phyloP scores from a whole-genome alignment of 257 asterid species.

The Plantago elongata region DNA sequence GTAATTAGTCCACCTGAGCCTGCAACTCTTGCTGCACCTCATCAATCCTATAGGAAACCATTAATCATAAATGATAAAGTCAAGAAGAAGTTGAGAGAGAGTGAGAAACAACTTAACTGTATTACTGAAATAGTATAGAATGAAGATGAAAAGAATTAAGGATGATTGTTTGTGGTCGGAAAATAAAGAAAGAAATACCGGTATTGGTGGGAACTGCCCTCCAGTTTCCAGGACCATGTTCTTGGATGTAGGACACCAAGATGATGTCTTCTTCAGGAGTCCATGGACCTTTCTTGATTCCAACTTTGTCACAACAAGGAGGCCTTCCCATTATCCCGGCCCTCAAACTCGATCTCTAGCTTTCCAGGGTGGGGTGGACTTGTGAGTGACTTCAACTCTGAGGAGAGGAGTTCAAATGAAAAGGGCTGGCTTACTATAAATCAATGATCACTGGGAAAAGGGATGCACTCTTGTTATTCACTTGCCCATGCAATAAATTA shows the following conservation, averaged over 20 bases:
- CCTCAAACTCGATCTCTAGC: neutral
- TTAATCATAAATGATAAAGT: neutral
- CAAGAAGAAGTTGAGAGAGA: no score
- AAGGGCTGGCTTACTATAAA: constrained; percentile 11
- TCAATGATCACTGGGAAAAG: constrained; percentile 23
- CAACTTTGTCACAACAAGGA: constrained; percentile 83
- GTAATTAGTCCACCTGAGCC: constrained; percentile 94
- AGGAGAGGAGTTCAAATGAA: constrained; percentile 21
- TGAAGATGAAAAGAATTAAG: no score
- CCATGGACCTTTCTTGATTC: constrained; percentile 97
- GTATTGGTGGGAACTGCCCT: constrained; percentile 81
- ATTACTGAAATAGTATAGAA: neutral
- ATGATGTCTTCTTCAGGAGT: constrained; percentile 93
- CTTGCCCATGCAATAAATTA: constrained; percentile 21
- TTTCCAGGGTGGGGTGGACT: neutral
- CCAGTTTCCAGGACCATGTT: constrained; percentile 97
- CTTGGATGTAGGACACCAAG: constrained; percentile 82
- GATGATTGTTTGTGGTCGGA: no score
- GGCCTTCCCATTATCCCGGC: constrained; percentile 69
- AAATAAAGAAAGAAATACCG: constrained; percentile 28
- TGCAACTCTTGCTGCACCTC: constrained; percentile 99
- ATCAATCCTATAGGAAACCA: constrained; percentile 42
- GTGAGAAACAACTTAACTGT: neutral
- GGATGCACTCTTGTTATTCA: constrained; percentile 30
- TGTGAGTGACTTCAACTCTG: neutral